A percentile compares a stretch with the other conserved stretches of the same genome.
Evolutionary conservation across 192 early-diverging fungal genomes (phyloP).

Genomic region (Podila verticillata): DNA sequence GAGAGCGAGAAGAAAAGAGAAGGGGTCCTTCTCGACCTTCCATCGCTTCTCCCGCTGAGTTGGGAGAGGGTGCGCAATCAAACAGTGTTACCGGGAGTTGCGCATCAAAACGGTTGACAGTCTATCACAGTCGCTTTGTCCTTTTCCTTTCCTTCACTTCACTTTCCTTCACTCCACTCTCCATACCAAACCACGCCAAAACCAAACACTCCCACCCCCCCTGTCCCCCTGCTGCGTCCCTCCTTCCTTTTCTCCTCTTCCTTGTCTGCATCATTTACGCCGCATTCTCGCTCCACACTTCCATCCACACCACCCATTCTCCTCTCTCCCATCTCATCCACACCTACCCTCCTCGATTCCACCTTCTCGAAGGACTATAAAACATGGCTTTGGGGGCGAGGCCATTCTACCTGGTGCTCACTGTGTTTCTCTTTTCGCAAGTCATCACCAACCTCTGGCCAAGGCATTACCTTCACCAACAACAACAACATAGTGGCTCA

Average conservation of each 20-base stretch:
- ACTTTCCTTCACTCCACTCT: background rate
- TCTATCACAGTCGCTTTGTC: no score
- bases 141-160: background rate
- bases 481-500: background rate
- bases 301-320: background rate
- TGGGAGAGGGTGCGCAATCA: no score
- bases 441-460: slow-evolving; percentile 31
- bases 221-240: background rate
- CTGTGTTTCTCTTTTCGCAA: slow-evolving; percentile 36
- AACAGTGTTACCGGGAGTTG: no score
- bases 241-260: background rate
- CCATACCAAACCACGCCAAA: no score
- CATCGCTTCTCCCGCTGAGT: no score
- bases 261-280: no score
- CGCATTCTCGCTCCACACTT: no score
- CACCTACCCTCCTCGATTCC: background rate
- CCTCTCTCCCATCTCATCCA: background rate
- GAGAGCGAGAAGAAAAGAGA: no score
- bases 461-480: slow-evolving; percentile 9
- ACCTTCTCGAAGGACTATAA: background rate
- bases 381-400: slow-evolving; percentile 28
- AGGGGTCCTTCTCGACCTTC: no score
- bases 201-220: background rate
- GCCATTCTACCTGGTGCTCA: slow-evolving; percentile 44
- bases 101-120: no score